These are phyloP conservation scores for Candida jianshihensis DNA, from an alignment of 805 yeast species.

Conservation along the genomic window DNA sequence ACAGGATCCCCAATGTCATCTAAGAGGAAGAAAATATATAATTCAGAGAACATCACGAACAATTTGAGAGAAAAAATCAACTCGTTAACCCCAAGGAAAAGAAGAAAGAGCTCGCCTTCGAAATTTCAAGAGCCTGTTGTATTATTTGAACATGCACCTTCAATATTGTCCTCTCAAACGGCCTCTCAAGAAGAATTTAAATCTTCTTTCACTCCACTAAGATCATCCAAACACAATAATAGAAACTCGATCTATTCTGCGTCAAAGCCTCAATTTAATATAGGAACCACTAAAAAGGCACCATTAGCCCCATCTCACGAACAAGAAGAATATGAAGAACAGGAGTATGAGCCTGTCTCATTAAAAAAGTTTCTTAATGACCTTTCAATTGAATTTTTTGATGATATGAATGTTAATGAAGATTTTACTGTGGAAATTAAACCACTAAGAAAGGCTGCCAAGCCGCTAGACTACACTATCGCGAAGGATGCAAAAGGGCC, in stretches of 20 bases:
- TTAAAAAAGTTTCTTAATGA: slow-evolving; percentile 19
- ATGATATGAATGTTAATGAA: slow-evolving; percentile 19
- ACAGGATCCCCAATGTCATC: slow-evolving; percentile 24
- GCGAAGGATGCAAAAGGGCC: slow-evolving; percentile 19
- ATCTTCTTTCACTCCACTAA: slow-evolving; percentile 21
- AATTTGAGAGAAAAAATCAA: slow-evolving; percentile 18
- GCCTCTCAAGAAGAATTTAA: slow-evolving; percentile 10
- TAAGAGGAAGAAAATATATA: slow-evolving; percentile 11
- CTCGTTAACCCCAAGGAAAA: slow-evolving; percentile 21
- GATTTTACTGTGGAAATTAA: slow-evolving; percentile 15
- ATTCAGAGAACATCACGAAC: slow-evolving; percentile 6
- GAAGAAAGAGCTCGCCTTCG: slow-evolving; percentile 6
- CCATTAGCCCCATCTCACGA: slow-evolving; percentile 21
- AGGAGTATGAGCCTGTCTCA: slow-evolving; percentile 18
- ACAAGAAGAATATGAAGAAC: slow-evolving; percentile 4
- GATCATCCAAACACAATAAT: slow-evolving; percentile 7
- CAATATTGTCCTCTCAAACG: slow-evolving; percentile 4
- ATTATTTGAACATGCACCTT: slow-evolving; percentile 2
- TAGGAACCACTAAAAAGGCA: slow-evolving; percentile 8
- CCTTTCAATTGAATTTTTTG: slow-evolving; percentile 22
- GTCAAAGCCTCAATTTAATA: slow-evolving; percentile 13
- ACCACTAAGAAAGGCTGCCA: slow-evolving; percentile 1
- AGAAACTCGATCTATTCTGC: slow-evolving; percentile 10
- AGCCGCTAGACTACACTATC: slow-evolving; percentile 13
- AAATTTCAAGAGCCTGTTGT: background rate